These are phyloP conservation scores for Anastatica hierochuntica DNA, from an alignment of 345 rosid genomes.

Conservation along the genomic window DNA sequence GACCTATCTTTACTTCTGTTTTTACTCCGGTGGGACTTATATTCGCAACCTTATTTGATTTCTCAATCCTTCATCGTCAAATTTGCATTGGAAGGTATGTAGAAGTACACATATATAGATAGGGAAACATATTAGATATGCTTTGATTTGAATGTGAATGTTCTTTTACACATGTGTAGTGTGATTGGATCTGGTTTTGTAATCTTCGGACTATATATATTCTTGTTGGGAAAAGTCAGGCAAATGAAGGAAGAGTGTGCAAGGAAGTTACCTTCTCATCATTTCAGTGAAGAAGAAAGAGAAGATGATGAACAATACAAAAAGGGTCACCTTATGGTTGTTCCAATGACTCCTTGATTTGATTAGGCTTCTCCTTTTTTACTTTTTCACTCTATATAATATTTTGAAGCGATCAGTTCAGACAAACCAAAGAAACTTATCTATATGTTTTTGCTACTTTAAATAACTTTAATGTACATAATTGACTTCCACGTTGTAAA, in stretches of 20 bases:
- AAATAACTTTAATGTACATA: too few species aligned
- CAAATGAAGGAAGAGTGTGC: constrained; percentile 16
- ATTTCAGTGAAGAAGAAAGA: constrained; percentile 7
- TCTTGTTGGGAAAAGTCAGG: constrained; percentile 23
- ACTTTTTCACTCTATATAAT: not conserved
- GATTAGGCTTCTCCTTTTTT: not conserved
- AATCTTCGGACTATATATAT: constrained; percentile 25
- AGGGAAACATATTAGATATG: not conserved
- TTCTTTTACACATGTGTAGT: constrained; percentile 1
- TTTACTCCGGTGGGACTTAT: constrained; percentile 28
- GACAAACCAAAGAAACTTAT: too few species aligned
- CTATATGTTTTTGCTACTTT: too few species aligned
- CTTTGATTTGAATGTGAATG: not conserved
- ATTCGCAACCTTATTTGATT: constrained; percentile 30
- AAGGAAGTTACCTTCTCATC: constrained; percentile 8
- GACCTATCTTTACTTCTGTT: constrained; percentile 31
- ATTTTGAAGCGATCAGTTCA: not conserved
- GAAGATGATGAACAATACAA: constrained; percentile 19
- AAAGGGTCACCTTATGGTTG: constrained; percentile 20
- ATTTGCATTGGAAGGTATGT: constrained; percentile 24
- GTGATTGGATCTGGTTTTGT: constrained; percentile 25
- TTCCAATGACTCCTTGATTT: constrained; percentile 30
- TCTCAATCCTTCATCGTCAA: constrained; percentile 24
- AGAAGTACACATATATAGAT: not conserved
- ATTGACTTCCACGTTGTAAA: too few species aligned